Evolutionary conservation across 1,139 yeast species (phyloP).

Genomic region (Hyphopichia burtonii): DNA sequence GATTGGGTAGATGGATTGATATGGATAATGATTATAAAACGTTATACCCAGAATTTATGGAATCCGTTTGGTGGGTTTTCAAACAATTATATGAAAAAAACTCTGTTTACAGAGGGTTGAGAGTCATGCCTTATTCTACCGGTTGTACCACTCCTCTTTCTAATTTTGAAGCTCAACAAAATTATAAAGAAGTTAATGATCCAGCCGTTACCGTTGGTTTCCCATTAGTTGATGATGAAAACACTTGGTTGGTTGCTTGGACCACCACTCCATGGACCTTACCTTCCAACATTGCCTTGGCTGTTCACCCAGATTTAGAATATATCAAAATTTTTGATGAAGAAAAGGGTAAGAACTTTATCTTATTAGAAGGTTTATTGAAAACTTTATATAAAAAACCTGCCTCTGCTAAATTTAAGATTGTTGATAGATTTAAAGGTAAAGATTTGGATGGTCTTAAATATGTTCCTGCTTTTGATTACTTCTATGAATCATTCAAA

Average conservation of each 20-base stretch:
- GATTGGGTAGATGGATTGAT: slow-evolving; percentile 98
- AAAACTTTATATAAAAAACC: slow-evolving; percentile 91
- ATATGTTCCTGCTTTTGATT: slow-evolving; percentile 82
- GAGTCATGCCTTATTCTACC: slow-evolving; percentile 98
- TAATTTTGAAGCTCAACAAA: slow-evolving; percentile 97
- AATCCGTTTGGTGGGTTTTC: slow-evolving; percentile 99
- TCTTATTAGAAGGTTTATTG: slow-evolving; percentile 77
- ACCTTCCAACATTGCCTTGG: slow-evolving; percentile 89
- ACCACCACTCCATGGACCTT: slow-evolving; percentile 99
- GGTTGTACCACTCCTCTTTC: slow-evolving; percentile 96
- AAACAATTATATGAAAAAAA: slow-evolving; percentile 80
- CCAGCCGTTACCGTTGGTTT: slow-evolving; percentile 95
- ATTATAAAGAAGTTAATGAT: slow-evolving; percentile 94
- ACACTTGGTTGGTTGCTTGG: slow-evolving; percentile 91
- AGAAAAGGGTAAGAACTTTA: slow-evolving; percentile 74
- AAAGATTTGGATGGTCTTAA: slow-evolving; percentile 72
- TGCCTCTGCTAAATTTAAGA: slow-evolving; percentile 79
- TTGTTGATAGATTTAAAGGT: slow-evolving; percentile 80
- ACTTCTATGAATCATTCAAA: slow-evolving; percentile 71
- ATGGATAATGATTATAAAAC: slow-evolving; percentile 98
- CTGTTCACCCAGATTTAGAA: slow-evolving; percentile 89
- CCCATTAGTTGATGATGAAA: slow-evolving; percentile 75
- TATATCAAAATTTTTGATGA: slow-evolving; percentile 91
- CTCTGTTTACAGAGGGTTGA: slow-evolving; percentile 87
- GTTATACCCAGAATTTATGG: slow-evolving; percentile 93